Percentiles rank a stretch among this genome's conserved stretches.
These are phyloP conservation scores for Phaseolus lunatus DNA, from an alignment of 306 rosid genomes.

Conservation along the genomic window DNA sequence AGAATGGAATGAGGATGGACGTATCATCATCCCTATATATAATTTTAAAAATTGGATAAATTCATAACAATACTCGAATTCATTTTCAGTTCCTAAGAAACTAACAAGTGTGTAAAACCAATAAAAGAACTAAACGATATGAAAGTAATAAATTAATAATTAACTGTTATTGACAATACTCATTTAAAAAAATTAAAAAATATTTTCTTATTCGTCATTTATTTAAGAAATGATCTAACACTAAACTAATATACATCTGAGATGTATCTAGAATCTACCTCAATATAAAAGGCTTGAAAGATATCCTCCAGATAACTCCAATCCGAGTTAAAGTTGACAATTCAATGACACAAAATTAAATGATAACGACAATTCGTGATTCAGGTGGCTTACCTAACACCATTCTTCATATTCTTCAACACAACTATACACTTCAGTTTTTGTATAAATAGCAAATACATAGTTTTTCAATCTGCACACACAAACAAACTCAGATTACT, in stretches of 20 bases:
- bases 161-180: no score
- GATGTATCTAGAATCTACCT: background rate
- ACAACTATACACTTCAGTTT: background rate
- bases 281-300: no score
- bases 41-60: no score
- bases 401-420: background rate
- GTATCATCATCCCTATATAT: no score
- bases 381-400: background rate
- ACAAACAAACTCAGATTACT: background rate
- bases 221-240: background rate
- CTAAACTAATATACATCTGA: background rate
- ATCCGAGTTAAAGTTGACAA: conserved; percentile 1
- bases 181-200: background rate
- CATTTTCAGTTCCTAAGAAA: no score
- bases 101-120: no score
- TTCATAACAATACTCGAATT: no score
- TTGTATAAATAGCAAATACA: conserved; percentile 40
- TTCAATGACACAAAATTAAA: conserved; percentile 23
- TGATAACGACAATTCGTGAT: background rate
- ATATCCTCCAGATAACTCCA: background rate
- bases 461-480: background rate
- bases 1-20: no score
- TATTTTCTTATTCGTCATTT: background rate
- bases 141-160: no score
- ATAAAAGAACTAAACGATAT: no score